A percentile compares a stretch with the other conserved stretches of the same genome.
Evolutionary conservation across 176 grass and related monocot genomes (phyloP).

Genomic region (Carex littledalei): DNA sequence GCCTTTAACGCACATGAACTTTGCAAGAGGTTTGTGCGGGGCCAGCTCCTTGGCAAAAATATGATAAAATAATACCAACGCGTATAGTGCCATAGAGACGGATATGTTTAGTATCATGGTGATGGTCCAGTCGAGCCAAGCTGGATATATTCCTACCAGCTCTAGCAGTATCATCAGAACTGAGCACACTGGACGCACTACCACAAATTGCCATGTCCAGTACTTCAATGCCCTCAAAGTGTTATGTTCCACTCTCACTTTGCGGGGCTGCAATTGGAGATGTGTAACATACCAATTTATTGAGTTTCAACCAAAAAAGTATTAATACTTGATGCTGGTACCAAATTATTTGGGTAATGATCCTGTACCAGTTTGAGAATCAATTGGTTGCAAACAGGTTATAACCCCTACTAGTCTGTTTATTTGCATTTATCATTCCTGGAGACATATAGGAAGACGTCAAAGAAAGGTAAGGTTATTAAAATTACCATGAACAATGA

Average conservation of each 20-base stretch:
- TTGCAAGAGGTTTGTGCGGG: conserved; percentile 89
- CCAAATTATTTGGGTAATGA: background rate
- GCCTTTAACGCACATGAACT: conserved; percentile 97
- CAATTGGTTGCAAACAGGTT: background rate
- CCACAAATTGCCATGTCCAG: conserved; percentile 99
- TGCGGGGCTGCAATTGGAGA: conserved; percentile 49
- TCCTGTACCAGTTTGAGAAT: background rate
- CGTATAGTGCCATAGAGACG: conserved; percentile 89
- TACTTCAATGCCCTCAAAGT: conserved; percentile 91
- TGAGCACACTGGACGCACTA: conserved; percentile 80
- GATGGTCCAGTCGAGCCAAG: conserved; percentile 86
- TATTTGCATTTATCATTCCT: background rate
- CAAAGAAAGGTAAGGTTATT: background rate
- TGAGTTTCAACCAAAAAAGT: background rate
- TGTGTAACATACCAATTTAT: background rate
- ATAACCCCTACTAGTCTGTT: background rate
- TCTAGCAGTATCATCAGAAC: conserved; percentile 77
- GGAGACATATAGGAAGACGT: background rate
- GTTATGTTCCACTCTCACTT: conserved; percentile 72
- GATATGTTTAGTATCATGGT: conserved; percentile 90
- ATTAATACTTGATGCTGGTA: background rate
- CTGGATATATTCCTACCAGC: conserved; percentile 74
- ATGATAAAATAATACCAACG: conserved; percentile 93
- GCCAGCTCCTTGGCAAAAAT: conserved; percentile 91
- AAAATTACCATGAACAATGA: conserved; percentile 90